phyloP scores from a whole-genome alignment of 345 rosid species.

The Pistacia atlantica region DNA sequence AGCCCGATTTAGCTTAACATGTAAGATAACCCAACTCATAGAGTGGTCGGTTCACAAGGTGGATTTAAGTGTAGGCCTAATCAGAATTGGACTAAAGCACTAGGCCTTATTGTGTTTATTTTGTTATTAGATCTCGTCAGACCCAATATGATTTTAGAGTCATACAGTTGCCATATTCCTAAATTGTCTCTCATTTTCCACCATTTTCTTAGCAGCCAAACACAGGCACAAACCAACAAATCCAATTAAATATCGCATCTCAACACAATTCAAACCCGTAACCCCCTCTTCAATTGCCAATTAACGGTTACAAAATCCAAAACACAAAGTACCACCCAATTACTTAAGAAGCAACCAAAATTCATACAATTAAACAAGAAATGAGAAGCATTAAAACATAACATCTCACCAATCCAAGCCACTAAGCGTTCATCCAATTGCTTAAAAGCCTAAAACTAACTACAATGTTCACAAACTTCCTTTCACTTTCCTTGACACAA shows the following conservation, averaged over 20 bases:
- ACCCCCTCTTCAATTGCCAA: not conserved
- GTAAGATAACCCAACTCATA: no score
- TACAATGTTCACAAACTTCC: no score
- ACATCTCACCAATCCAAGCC: not conserved
- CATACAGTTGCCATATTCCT: not conserved
- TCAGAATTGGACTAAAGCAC: no score
- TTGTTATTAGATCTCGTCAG: no score
- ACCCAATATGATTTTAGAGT: no score
- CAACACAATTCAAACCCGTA: not conserved
- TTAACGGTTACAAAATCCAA: not conserved
- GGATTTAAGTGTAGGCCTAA: no score
- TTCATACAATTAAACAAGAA: not conserved
- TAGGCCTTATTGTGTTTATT: no score
- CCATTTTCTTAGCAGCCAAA: not conserved
- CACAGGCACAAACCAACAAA: not conserved
- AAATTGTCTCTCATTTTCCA: not conserved
- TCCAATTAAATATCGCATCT: conserved; percentile 13
- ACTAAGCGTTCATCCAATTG: not conserved
- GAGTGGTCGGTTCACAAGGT: no score
- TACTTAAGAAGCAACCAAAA: not conserved
- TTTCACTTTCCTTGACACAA: not conserved
- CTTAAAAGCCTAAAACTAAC: not conserved
- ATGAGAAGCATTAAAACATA: not conserved
- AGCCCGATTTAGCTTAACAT: no score
- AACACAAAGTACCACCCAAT: not conserved